phyloP scores from a whole-genome alignment of 2,329 filamentous ascomycete genomes.

The Penicillium griseofulvum region DNA sequence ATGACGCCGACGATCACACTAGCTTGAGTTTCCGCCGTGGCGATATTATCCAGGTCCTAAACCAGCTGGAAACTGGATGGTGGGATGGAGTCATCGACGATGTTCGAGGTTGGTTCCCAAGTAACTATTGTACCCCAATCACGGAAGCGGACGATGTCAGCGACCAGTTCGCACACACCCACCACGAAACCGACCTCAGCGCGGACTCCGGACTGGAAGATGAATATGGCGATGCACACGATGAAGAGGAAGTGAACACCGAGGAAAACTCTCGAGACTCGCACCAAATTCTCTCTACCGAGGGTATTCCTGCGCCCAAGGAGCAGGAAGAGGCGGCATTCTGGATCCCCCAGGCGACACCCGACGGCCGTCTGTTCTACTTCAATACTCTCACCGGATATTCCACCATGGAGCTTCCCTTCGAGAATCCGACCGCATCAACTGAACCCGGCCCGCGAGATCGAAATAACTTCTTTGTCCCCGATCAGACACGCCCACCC shows the following conservation, averaged over 20 bases:
- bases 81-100: conserved; percentile 99
- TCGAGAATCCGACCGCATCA: conserved; percentile 80
- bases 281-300: conserved; percentile 62
- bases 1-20: conserved; percentile 94
- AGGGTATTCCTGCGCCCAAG: conserved; percentile 57
- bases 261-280: conserved; percentile 64
- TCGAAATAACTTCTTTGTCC: conserved; percentile 81
- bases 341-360: conserved; percentile 96
- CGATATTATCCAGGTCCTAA: conserved; percentile 97
- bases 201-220: conserved; percentile 57
- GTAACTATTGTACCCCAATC: conserved; percentile 94
- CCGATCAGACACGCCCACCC: conserved; percentile 84
- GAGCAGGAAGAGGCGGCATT: conserved; percentile 88
- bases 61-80: conserved; percentile 96
- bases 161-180: conserved; percentile 58
- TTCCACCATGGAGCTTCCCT: conserved; percentile 87
- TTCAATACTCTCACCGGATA: conserved; percentile 98
- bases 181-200: conserved; percentile 53
- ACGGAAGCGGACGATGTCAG: conserved; percentile 70
- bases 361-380: conserved; percentile 90
- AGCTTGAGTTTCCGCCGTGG: conserved; percentile 96
- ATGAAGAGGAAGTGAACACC: conserved; percentile 64
- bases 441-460: conserved; percentile 84
- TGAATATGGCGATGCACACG: conserved; percentile 61
- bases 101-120: conserved; percentile 96